Evolutionary conservation across 257 asterid genomes (phyloP), one percentile per base, ranked within the genome.

Genomic region (Fraxinus pennsylvanica): DNA sequence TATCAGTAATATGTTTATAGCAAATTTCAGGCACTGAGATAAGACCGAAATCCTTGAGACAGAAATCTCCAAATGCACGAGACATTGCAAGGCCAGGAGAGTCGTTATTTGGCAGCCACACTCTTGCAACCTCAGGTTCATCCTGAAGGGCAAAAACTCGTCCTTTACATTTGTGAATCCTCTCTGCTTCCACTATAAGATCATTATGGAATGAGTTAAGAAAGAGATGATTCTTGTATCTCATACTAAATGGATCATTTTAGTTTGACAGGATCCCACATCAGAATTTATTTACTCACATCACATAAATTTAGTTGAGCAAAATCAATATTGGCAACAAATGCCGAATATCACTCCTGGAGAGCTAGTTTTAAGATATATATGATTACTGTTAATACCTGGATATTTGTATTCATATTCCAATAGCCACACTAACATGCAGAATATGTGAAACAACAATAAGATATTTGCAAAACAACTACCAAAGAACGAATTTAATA

Each of bases 81-180:
- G 27, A 25, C 27, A 25, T 25, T 25, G 27, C 27, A 25, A 25
- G 27, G 27, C 27, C 27, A 25, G 27, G 27, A 25, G 27, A 25
- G 27, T 25, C 27, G 27, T 25, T 25, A 25, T 25, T 25, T 25
- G 27, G 27, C 27, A 25, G 27, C 27, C 27, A 25, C 27, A 25
- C 27, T 25, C 27, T 25, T 25, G 27, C 27, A 25, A 25, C 27
- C 63, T 88, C 98, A 0, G 97, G 97, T 82, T 93, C 98, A 54
- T 91, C 97, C 29, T 76, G 92, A 70, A 93, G 96, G 35, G 98
- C 87, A 84, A 93, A 93, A 71, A 93, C 93, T 33, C 97, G 97
- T 57, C 98, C 98, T 83, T 74, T 93, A 81, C 87, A 89, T 83
- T 88, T 93, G 74, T 88, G 87, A 41, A 93, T 93, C 87, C 98